These are phyloP conservation scores for Puccinia novopanici DNA, from an alignment of 1,284 basidiomycete species.

Conservation along the genomic window DNA sequence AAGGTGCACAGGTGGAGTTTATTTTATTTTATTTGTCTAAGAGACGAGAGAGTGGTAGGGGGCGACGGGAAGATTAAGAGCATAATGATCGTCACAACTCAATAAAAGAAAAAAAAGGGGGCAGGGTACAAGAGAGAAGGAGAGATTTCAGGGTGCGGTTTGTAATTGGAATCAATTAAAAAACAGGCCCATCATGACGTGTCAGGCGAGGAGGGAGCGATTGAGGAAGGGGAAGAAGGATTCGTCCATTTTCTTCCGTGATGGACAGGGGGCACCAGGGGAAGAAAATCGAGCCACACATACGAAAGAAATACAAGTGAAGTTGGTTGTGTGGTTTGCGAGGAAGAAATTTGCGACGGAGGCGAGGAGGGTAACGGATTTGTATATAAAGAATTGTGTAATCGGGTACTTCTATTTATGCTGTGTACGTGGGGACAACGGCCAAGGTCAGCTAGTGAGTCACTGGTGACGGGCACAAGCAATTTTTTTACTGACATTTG, in stretches of 20 bases:
- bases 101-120: not conserved
- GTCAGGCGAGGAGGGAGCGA: not conserved
- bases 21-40: not conserved
- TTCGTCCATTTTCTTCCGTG: conserved; percentile 28
- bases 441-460: not conserved
- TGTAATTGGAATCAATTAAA: conserved; percentile 17
- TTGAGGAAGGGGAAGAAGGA: not conserved
- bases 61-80: conserved; percentile 1
- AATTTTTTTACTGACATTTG: conserved; percentile 22
- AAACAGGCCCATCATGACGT: conserved; percentile 1
- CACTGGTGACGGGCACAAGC: not conserved
- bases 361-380: conserved; percentile 34
- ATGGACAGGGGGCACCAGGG: conserved; percentile 28
- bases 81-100: conserved; percentile 20
- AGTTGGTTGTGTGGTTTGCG: not conserved
- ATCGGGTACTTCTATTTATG: conserved; percentile 20
- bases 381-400: conserved; percentile 24
- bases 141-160: not conserved
- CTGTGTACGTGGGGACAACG: not conserved
- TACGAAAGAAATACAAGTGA: conserved; percentile 35
- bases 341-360: conserved; percentile 18
- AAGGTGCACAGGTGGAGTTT: no score
- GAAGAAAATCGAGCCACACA: not conserved
- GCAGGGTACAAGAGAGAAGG: not conserved
- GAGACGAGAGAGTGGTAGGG: not conserved